Conservation (phyloP, 257 asterid genomes). For the Linderniella brevidens region DNA sequence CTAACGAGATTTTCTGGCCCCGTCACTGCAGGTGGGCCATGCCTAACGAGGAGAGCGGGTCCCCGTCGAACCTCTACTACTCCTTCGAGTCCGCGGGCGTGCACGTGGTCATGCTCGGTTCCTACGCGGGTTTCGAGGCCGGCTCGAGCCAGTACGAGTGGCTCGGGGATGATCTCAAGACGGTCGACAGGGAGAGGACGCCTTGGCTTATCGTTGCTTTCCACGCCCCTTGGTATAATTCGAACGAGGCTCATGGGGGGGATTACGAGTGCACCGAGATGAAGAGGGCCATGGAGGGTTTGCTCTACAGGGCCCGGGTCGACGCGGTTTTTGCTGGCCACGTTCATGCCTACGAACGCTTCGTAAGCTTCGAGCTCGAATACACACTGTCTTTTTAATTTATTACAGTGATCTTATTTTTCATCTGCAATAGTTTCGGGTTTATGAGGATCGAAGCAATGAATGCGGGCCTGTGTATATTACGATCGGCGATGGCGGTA, state of each 20-base stretch:
- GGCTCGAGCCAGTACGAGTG: constrained; percentile 34
- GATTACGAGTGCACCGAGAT: constrained; percentile 27
- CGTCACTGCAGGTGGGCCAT: no score
- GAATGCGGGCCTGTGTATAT: constrained; percentile 44
- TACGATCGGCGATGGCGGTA: constrained; percentile 53
- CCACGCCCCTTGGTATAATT: constrained; percentile 74
- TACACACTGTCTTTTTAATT: no score
- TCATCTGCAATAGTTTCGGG: constrained; percentile 22
- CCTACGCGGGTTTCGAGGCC: constrained; percentile 33
- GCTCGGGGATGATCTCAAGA: constrained; percentile 26
- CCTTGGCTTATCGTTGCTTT: constrained; percentile 46
- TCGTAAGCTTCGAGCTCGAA: constrained; percentile 21
- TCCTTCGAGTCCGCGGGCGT: constrained; percentile 46
- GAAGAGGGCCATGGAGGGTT: constrained; percentile 40
- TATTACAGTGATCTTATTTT: no score
- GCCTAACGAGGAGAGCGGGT: constrained; percentile 40
- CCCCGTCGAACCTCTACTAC: constrained; percentile 47
- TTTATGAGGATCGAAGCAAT: constrained; percentile 25
- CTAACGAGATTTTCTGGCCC: no score
- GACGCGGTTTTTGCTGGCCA: constrained; percentile 53
- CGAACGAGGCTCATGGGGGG: constrained; percentile 40
- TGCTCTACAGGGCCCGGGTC: constrained; percentile 37
- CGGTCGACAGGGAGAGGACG: constrained; percentile 29
- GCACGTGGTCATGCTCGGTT: constrained; percentile 57
- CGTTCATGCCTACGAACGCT: constrained; percentile 73